Evolutionary conservation across 805 yeast species (phyloP).

Genomic region (Schwanniomyces vanrijiae): DNA sequence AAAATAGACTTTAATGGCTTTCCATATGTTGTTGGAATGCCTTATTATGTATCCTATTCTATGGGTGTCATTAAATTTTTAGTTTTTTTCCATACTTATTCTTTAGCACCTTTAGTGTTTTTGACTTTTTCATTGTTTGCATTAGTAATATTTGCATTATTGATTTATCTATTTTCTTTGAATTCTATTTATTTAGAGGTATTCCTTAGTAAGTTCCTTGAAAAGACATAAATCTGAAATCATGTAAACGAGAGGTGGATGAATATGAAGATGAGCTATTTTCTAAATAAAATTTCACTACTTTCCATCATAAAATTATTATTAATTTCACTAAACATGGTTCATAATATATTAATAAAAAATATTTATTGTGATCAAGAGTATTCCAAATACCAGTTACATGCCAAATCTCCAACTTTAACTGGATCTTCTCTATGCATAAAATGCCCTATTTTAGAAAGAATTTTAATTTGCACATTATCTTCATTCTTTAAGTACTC

Average conservation of each 20-base stretch:
- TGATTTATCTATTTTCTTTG: neutral
- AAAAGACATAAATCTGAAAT: neutral
- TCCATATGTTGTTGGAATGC: neutral
- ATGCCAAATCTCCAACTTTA: constrained; percentile 21
- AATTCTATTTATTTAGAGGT: neutral
- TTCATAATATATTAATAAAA: too few relatives aligned
- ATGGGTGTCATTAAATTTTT: neutral
- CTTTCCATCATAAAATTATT: neutral
- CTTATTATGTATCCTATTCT: neutral
- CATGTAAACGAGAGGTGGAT: neutral
- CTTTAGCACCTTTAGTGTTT: neutral
- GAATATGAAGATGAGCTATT: neutral
- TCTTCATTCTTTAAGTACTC: constrained; percentile 13
- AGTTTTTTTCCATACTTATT: neutral
- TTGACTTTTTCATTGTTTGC: neutral
- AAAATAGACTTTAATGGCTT: neutral
- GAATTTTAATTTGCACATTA: constrained; percentile 22
- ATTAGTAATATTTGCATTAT: neutral
- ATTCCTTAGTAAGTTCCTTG: neutral
- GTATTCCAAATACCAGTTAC: constrained; percentile 27
- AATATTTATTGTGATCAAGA: neutral
- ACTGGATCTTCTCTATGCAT: constrained; percentile 39
- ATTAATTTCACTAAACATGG: too few relatives aligned
- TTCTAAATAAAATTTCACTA: neutral
- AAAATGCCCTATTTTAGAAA: constrained; percentile 36